These are phyloP conservation scores for Talaromyces wortmannii DNA, from an alignment of 495 filamentous ascomycete species.

Conservation along the genomic window DNA sequence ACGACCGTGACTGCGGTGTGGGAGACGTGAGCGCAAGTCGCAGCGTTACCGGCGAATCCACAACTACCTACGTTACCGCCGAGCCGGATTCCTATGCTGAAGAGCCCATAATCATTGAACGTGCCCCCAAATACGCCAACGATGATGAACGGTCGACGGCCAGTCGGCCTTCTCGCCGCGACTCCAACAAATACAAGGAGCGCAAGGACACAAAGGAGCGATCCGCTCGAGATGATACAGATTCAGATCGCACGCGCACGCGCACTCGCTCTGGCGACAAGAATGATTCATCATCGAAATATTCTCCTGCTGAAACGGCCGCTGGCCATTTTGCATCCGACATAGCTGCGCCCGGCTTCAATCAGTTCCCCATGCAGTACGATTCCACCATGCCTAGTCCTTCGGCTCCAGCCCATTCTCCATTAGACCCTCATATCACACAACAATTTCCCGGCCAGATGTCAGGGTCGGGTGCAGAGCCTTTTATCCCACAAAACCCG, in stretches of 20 bases:
- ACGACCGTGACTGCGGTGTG: constrained; percentile 44
- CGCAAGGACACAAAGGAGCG: constrained; percentile 10
- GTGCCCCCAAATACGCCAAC: constrained; percentile 11
- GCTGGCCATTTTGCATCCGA: constrained; percentile 19
- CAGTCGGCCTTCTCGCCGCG: constrained; percentile 23
- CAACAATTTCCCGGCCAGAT: constrained; percentile 57
- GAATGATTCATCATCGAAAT: constrained; percentile 2
- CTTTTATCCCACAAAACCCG: constrained; percentile 47
- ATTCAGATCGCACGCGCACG: constrained; percentile 19
- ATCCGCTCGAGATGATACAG: constrained; percentile 7
- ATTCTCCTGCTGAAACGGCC: constrained; percentile 4
- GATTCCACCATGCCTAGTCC: constrained; percentile 16
- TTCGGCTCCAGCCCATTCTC: constrained; percentile 12
- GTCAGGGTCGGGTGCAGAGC: constrained; percentile 31
- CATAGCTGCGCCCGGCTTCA: constrained; percentile 34
- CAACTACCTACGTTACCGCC: constrained; percentile 49
- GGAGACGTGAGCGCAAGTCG: constrained; percentile 31
- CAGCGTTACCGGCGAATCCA: constrained; percentile 37
- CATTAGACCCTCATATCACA: constrained; percentile 44
- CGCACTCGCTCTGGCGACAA: constrained; percentile 27
- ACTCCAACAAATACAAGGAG: constrained; percentile 18
- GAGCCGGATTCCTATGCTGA: constrained; percentile 25
- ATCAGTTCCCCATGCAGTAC: constrained; percentile 38
- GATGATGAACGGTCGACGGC: constrained; percentile 19
- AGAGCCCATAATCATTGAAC: constrained; percentile 17